Conservation (phyloP, 306 rosid genomes). For the Vachellia pachyceras region DNA sequence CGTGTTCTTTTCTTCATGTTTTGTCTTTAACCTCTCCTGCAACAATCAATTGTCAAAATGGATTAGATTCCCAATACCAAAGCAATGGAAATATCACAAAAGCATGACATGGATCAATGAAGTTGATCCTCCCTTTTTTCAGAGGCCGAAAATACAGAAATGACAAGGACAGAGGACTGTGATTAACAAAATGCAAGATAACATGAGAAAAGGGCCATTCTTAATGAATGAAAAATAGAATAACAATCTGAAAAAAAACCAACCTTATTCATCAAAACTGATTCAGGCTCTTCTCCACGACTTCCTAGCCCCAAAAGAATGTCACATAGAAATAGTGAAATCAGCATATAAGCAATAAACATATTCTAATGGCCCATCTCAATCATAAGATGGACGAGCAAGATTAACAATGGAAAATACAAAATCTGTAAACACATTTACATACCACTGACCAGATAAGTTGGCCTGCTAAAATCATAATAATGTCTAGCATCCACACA, state of each 20-base stretch:
- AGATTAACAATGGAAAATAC: slow-evolving; percentile 19
- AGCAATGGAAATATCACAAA: too few species aligned
- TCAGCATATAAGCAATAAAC: not conserved
- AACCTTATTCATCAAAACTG: not conserved
- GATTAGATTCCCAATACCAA: too few species aligned
- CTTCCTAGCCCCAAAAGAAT: not conserved
- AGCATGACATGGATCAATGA: too few species aligned
- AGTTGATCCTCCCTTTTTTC: too few species aligned
- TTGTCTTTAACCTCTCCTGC: too few species aligned
- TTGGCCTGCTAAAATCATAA: slow-evolving; percentile 94
- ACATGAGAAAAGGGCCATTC: too few species aligned
- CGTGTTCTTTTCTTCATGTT: too few species aligned
- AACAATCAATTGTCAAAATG: too few species aligned
- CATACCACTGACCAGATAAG: slow-evolving; percentile 95
- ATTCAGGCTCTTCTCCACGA: not conserved
- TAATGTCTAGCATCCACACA: slow-evolving; percentile 97
- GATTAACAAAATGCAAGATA: too few species aligned
- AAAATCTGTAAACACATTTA: not conserved
- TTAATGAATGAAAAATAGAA: not conserved
- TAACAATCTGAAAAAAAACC: not conserved
- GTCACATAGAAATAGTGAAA: not conserved
- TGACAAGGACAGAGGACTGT: too few species aligned
- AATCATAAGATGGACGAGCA: slow-evolving; percentile 22
- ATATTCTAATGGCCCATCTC: not conserved
- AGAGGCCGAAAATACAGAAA: too few species aligned